phyloP scores from a whole-genome alignment of 495 filamentous ascomycete species.

The Neurospora discreta region DNA sequence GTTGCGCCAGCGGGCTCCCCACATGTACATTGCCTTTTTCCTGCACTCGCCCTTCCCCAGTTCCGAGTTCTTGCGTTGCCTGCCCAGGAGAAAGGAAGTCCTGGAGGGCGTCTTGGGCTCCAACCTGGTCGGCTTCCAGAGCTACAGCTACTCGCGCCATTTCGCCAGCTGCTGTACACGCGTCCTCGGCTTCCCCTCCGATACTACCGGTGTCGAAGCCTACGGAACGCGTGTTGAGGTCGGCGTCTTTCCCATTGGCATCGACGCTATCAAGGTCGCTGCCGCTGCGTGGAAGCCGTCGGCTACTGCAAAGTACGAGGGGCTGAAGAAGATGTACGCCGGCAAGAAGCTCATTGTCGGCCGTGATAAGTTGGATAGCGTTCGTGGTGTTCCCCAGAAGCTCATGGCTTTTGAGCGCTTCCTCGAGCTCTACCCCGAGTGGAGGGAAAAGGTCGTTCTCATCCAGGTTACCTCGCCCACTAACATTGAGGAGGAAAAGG shows the following conservation, averaged over 20 bases:
- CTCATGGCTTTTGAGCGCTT: conserved; percentile 86
- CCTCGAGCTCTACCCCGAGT: conserved; percentile 75
- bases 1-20: conserved; percentile 67
- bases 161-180: conserved; percentile 87
- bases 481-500: conserved; percentile 59
- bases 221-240: conserved; percentile 81
- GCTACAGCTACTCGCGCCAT: conserved; percentile 82
- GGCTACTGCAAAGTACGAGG: conserved; percentile 55
- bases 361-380: conserved; percentile 81
- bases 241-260: conserved; percentile 84
- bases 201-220: conserved; percentile 69
- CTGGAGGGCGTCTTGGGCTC: conserved; percentile 78
- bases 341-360: conserved; percentile 89
- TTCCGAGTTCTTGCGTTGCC: conserved; percentile 81
- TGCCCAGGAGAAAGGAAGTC: conserved; percentile 76
- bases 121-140: conserved; percentile 89
- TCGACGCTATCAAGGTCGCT: conserved; percentile 64
- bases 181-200: conserved; percentile 73
- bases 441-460: conserved; percentile 82
- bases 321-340: conserved; percentile 59
- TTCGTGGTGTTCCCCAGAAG: conserved; percentile 85
- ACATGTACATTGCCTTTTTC: conserved; percentile 84
- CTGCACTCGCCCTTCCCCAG: conserved; percentile 88
- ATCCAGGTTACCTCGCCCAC: conserved; percentile 91
- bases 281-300: conserved; percentile 55